phyloP scores from a whole-genome alignment of 352 stramenopile species.

The Elongisporangium undulatum region DNA sequence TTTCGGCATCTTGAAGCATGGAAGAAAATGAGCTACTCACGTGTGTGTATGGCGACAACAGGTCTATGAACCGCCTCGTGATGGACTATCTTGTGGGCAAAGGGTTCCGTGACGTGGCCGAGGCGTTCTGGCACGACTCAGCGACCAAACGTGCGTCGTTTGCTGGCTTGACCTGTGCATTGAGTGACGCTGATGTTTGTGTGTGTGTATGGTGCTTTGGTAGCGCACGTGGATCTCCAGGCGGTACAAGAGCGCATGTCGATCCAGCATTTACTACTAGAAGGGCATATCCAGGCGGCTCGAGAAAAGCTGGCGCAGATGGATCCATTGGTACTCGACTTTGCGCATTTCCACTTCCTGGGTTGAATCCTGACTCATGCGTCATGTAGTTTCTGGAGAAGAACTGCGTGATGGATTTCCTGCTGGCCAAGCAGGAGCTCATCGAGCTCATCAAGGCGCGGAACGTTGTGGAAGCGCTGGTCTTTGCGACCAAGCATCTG shows the following conservation, averaged over 20 bases:
- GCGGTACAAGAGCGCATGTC: conserved; percentile 70
- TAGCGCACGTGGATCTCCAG: conserved; percentile 70
- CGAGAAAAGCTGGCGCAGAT: conserved; percentile 48
- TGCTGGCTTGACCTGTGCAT: background rate
- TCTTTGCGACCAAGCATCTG: conserved; percentile 69
- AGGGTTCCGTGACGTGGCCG: conserved; percentile 68
- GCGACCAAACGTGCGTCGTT: conserved; percentile 55
- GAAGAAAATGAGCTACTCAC: background rate
- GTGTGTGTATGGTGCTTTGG: background rate
- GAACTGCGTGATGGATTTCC: conserved; percentile 59
- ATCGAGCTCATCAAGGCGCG: conserved; percentile 74
- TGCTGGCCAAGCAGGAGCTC: conserved; percentile 78
- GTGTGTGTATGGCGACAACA: conserved; percentile 8
- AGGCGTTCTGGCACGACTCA: conserved; percentile 71
- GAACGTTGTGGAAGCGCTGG: conserved; percentile 56
- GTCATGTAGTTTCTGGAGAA: conserved; percentile 48
- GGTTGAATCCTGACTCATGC: background rate
- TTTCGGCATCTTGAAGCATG: background rate
- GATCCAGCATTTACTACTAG: conserved; percentile 60
- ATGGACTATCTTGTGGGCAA: conserved; percentile 84
- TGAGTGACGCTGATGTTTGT: background rate
- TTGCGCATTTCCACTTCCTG: background rate
- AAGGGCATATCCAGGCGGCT: conserved; percentile 55
- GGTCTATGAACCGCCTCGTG: conserved; percentile 73
- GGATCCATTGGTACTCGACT: conserved; percentile 29